These are phyloP conservation scores for Sarocladium strictum DNA, from an alignment of 2,329 filamentous ascomycete species.

Conservation along the genomic window DNA sequence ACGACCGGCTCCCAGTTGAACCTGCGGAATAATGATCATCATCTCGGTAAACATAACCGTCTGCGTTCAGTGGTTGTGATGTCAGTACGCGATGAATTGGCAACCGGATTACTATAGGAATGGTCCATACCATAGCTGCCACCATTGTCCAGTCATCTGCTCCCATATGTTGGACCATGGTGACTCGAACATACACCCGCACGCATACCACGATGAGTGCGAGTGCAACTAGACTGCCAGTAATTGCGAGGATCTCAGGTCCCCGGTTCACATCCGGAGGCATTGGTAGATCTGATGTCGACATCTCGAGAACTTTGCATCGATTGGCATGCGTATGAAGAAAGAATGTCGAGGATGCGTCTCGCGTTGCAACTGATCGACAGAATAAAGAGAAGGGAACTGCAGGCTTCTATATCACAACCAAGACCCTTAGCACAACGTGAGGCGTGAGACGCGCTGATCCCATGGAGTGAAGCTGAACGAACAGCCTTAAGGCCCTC, in stretches of 20 bases:
- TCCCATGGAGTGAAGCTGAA: no score
- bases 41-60: constrained; percentile 3
- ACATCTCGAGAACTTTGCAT: neutral
- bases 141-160: constrained; percentile 23
- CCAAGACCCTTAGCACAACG: neutral
- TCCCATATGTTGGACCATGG: constrained; percentile 19
- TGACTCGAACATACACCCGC: constrained; percentile 21
- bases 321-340: neutral
- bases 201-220: constrained; percentile 18
- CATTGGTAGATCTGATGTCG: neutral
- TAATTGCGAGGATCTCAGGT: constrained; percentile 23
- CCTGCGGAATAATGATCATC: constrained; percentile 24
- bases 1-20: constrained; percentile 37
- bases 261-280: constrained; percentile 23
- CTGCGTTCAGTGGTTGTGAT: neutral
- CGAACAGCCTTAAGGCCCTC: neutral
- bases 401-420: neutral
- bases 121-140: constrained; percentile 22
- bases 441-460: neutral
- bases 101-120: no score
- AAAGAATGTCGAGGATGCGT: neutral
- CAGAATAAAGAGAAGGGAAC: neutral
- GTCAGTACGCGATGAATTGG: neutral
- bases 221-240: constrained; percentile 19
- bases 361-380: neutral